phyloP scores from a whole-genome alignment of 768 basidiomycete genomes.

The Suillus americanus region DNA sequence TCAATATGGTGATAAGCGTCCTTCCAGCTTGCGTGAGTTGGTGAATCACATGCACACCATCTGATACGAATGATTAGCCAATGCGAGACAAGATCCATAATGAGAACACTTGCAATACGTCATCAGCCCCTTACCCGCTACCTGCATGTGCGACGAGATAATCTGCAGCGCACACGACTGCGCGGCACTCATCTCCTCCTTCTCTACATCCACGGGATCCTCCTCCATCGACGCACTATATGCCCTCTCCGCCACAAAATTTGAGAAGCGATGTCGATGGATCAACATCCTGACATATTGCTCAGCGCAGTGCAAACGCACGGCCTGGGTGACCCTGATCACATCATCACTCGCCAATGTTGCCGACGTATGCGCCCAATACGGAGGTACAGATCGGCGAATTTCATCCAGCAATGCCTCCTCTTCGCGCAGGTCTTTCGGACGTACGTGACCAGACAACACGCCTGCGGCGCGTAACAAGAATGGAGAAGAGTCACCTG shows the following conservation, averaged over 20 bases:
- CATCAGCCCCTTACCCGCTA: constrained; percentile 88
- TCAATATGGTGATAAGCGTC: constrained; percentile 81
- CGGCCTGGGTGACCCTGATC: constrained; percentile 86
- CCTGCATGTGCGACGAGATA: constrained; percentile 77
- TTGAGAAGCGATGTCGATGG: constrained; percentile 83
- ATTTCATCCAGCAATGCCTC: constrained; percentile 82
- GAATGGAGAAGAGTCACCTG: constrained; percentile 74
- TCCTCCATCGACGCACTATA: constrained; percentile 43
- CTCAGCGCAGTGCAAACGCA: constrained; percentile 82
- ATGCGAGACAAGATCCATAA: constrained; percentile 7
- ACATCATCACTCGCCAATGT: constrained; percentile 84
- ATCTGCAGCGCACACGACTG: constrained; percentile 81
- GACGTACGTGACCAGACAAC: constrained; percentile 60
- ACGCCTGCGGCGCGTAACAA: constrained; percentile 67
- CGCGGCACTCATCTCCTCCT: constrained; percentile 74
- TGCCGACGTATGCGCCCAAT: constrained; percentile 80
- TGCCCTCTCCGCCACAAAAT: constrained; percentile 69
- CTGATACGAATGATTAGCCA: constrained; percentile 38
- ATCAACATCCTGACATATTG: constrained; percentile 88
- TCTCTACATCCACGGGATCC: constrained; percentile 67
- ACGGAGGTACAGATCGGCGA: constrained; percentile 63
- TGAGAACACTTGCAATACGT: constrained; percentile 75
- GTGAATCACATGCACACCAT: constrained; percentile 94
- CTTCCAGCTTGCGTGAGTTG: constrained; percentile 93
- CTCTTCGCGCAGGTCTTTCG: constrained; percentile 74